Evolutionary conservation across 805 yeast species (phyloP).

Genomic region (Clavispora carvajalis): DNA sequence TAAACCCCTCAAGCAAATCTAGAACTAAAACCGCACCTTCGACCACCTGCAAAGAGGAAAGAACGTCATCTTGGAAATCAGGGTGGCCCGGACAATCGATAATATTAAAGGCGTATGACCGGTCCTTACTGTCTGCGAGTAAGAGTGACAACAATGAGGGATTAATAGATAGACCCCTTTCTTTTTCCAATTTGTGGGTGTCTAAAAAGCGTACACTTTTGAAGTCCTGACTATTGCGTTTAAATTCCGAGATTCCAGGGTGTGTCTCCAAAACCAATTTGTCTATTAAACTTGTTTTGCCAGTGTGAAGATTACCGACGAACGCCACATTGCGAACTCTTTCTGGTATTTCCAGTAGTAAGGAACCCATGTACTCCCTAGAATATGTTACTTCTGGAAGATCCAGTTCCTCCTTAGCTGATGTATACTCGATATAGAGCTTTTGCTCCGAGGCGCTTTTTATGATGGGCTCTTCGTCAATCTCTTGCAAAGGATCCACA

Average conservation of each 20-base stretch:
- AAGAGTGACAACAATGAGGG: conserved; percentile 58
- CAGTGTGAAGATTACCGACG: conserved; percentile 78
- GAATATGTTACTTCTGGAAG: conserved; percentile 61
- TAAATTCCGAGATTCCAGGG: conserved; percentile 16
- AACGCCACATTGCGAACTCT: conserved; percentile 70
- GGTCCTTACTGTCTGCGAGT: conserved; percentile 43
- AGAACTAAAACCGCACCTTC: conserved; percentile 69
- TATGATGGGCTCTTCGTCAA: conserved; percentile 55
- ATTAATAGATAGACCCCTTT: conserved; percentile 66
- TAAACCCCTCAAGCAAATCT: conserved; percentile 84
- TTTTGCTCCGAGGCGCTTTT: conserved; percentile 41
- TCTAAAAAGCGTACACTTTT: conserved; percentile 64
- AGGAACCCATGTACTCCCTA: conserved; percentile 53
- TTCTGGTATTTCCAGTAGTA: conserved; percentile 47
- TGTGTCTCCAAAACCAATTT: conserved; percentile 65
- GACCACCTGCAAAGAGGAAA: conserved; percentile 48
- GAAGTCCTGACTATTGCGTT: conserved; percentile 31
- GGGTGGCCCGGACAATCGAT: conserved; percentile 92
- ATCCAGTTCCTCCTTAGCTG: conserved; percentile 13
- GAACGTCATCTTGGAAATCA: conserved; percentile 73
- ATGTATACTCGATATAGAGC: conserved; percentile 37
- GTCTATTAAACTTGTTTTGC: conserved; percentile 80
- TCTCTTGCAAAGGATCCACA: conserved; percentile 13
- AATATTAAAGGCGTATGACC: conserved; percentile 56
- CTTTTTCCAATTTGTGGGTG: conserved; percentile 60